These are phyloP conservation scores for Aspergillus neotritici DNA, from an alignment of 2,329 filamentous ascomycete genomes.

Conservation along the genomic window DNA sequence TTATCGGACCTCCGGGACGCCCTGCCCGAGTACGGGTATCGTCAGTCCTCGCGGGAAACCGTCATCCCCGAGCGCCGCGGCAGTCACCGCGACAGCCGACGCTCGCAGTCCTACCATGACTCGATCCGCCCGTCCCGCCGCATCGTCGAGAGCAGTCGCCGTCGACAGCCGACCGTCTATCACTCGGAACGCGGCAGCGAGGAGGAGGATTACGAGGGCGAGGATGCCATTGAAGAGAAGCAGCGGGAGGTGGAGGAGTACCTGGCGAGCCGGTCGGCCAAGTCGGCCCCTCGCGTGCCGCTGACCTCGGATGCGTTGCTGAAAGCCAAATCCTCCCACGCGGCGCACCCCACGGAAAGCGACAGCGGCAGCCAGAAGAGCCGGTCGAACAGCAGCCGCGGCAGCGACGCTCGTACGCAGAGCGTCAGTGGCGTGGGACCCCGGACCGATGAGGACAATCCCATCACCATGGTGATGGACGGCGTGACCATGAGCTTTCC, in stretches of 20 bases:
- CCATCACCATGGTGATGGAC: conserved; percentile 36
- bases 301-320: conserved; percentile 32
- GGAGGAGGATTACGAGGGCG: conserved; percentile 11
- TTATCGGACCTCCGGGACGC: conserved; percentile 29
- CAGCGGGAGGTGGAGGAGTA: conserved; percentile 36
- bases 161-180: conserved; percentile 29
- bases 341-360: conserved; percentile 25
- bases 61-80: conserved; percentile 31
- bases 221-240: conserved; percentile 32
- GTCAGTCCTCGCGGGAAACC: conserved; percentile 27
- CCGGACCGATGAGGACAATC: conserved; percentile 33
- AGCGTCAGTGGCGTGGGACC: conserved; percentile 29
- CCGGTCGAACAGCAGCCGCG: conserved; percentile 38
- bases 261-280: conserved; percentile 30
- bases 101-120: conserved; percentile 31
- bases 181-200: conserved; percentile 20
- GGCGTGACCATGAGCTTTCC: conserved; percentile 37
- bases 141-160: conserved; percentile 30
- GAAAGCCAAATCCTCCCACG: conserved; percentile 23
- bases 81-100: conserved; percentile 25
- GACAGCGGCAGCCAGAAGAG: conserved; percentile 40
- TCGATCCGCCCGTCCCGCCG: conserved; percentile 26
- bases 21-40: conserved; percentile 28
- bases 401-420: conserved; percentile 32
- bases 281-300: conserved; percentile 19